Base-by-base conservation (phyloP, 352 stramenopile species). In the Phytophthora tubulina region DNA sequence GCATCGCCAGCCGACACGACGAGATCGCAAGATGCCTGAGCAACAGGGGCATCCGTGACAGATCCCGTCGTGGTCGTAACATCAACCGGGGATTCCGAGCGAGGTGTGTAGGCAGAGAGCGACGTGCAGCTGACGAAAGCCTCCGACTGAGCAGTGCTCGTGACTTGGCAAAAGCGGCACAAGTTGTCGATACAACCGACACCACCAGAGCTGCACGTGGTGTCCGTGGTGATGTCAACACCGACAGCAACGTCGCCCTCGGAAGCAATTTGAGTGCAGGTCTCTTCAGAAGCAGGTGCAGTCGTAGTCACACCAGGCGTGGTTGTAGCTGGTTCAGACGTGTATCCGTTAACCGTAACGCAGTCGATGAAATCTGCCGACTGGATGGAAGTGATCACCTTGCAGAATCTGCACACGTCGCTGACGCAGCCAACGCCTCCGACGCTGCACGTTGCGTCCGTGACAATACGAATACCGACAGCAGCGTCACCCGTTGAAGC, bases 131-230 rank as follows among this genome's bases (percentile, higher is more conserved):
- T 56, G 36, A 67, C 30, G 17, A 85, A 63, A 10, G 65, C 63
- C 8, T 48, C 15, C 2, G 72, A 85, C 48, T 75, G 50, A 15
- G 32, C 13, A 1, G 78, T 81, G 27, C 15, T 42, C 2, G 30
- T 57, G 6, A 56, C 39, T 41, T 86, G 76, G 72, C 78, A 85
- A 65, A 77, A 84, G 36, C 76, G 76, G 63, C 78, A 86, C 0
- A 77, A 61, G 6, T 53, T 53, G 14, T 81, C 61, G 3, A 84
- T 75, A 41, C 79, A 86, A 27, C 79, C 79, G 14, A 77, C n/a
- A 39, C 76, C 78, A 17, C 76, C 78, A n/a, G 6, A 42, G 21
- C 8, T 21, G 48, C 76, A 84, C 9, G 65, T 44, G 6, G 33
- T 31, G 14, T 86, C 78, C 0, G 66, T 67, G 21, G 65, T 30